Conservation (phyloP, 2,329 filamentous ascomycete species). For the Fusarium annulatum region DNA sequence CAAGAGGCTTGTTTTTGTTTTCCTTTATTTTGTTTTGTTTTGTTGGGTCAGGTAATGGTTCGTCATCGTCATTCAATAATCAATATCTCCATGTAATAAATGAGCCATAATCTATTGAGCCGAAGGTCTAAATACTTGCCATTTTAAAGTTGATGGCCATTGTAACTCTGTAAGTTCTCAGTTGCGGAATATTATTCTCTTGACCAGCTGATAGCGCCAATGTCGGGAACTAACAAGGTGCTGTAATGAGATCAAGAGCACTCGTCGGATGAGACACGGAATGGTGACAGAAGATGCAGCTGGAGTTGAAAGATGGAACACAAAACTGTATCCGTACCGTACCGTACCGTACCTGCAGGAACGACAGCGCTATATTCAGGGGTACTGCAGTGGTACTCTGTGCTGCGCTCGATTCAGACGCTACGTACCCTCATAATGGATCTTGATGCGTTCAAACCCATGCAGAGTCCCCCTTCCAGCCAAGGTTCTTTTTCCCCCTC, state of each 20-base stretch:
- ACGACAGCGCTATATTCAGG: constrained; percentile 44
- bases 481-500: constrained; percentile 21
- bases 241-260: constrained; percentile 3
- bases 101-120: neutral
- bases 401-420: neutral
- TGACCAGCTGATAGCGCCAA: neutral
- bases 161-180: constrained; percentile 2
- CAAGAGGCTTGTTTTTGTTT: constrained; percentile 1
- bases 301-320: neutral
- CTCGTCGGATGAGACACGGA: neutral
- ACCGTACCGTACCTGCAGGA: constrained; percentile 46
- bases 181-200: constrained; percentile 14
- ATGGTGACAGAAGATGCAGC: neutral
- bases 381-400: constrained; percentile 31
- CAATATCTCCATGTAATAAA: neutral
- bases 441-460: constrained; percentile 21
- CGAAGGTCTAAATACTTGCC: neutral
- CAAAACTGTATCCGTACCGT: constrained; percentile 2
- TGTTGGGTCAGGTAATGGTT: neutral
- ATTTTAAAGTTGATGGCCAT: neutral
- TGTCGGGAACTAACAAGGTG: neutral
- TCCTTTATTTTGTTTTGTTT: too few relatives aligned
- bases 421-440: constrained; percentile 7
- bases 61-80: constrained; percentile 11
- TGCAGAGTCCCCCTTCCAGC: constrained; percentile 25